Conservation (phyloP, 148 eudicot genomes). For the Polygonum aviculare region DNA sequence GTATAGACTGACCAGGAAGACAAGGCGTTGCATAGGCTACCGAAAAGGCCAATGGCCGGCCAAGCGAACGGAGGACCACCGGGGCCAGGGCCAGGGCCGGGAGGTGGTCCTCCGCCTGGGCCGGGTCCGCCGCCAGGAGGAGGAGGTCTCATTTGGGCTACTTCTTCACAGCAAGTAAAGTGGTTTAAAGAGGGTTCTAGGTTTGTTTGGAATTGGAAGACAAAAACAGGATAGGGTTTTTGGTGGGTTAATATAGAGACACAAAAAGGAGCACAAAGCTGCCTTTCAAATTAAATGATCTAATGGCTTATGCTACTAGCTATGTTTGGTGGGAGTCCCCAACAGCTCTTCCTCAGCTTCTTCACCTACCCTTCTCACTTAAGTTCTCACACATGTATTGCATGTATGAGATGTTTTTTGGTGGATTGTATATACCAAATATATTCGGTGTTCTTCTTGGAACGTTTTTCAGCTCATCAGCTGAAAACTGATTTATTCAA, state of each 20-base stretch:
- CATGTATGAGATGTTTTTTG: too few relatives aligned
- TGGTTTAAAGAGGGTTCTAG: neutral
- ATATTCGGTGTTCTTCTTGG: too few relatives aligned
- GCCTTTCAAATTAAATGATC: neutral
- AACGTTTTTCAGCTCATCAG: too few relatives aligned
- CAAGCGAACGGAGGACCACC: conserved; percentile 11
- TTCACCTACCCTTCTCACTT: conserved; percentile 2
- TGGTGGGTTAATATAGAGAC: neutral
- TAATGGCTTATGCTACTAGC: neutral
- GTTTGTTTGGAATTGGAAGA: neutral
- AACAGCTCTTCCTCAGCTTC: conserved; percentile 8
- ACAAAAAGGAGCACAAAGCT: neutral
- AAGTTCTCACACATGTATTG: too few relatives aligned
- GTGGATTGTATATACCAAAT: too few relatives aligned
- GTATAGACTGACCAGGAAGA: conserved; percentile 26
- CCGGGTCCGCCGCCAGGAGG: conserved; percentile 9
- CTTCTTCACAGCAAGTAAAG: neutral
- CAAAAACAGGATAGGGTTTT: neutral
- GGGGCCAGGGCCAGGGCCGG: conserved; percentile 13
- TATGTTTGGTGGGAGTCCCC: neutral
- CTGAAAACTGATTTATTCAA: too few relatives aligned
- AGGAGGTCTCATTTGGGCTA: conserved; percentile 15
- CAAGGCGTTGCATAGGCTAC: conserved; percentile 20
- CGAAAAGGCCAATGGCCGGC: conserved; percentile 9
- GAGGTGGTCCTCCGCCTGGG: conserved; percentile 12